Percentiles rank a stretch among this genome's conserved stretches.
Evolutionary conservation across 306 rosid species (phyloP).

Genomic region (Citrullus colocynthis): DNA sequence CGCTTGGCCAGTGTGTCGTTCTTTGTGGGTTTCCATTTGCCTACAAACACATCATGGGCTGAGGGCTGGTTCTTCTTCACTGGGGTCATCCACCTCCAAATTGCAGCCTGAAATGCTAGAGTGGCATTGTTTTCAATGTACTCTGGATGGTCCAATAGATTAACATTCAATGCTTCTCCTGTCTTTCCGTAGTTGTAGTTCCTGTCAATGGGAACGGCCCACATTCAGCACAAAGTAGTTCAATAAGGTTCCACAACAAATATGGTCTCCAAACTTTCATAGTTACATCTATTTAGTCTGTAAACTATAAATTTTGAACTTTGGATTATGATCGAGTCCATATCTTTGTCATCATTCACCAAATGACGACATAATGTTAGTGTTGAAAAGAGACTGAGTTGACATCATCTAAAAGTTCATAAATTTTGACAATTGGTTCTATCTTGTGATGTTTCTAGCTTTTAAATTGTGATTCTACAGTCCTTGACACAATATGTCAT

Average conservation of each 20-base stretch:
- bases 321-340: background rate
- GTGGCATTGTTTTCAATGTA: conserved; percentile 88
- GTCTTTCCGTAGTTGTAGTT: conserved; percentile 79
- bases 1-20: conserved; percentile 67
- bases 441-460: background rate
- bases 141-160: conserved; percentile 76
- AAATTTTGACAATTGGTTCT: background rate
- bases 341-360: background rate
- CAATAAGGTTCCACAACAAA: background rate
- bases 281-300: background rate
- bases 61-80: conserved; percentile 63
- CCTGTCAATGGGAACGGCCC: conserved; percentile 25
- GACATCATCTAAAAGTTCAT: background rate
- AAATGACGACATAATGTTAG: background rate
- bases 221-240: background rate
- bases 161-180: conserved; percentile 64
- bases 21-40: conserved; percentile 88
- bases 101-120: conserved; percentile 87
- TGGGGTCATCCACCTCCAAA: conserved; percentile 92
- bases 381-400: background rate
- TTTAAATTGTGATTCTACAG: background rate
- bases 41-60: conserved; percentile 77
- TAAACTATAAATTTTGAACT: background rate
- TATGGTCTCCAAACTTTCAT: background rate
- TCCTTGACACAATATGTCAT: background rate